Percentiles rank a stretch among this genome's conserved stretches.
Evolutionary conservation across 2,329 filamentous ascomycete species (phyloP).

Genomic region (Pseudogymnoascus verrucosus): DNA sequence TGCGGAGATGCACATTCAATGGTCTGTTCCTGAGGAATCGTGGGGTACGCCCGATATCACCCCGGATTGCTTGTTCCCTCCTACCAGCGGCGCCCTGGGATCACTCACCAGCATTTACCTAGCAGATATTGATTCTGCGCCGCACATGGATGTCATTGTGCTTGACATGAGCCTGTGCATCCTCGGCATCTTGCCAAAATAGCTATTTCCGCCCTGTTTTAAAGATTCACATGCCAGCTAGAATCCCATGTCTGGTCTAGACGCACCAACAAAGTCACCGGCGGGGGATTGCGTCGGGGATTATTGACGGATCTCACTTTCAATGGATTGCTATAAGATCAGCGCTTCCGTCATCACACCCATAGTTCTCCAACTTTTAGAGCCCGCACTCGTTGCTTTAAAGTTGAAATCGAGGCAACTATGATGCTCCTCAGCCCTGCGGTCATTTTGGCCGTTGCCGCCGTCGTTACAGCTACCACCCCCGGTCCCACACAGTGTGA

Average conservation of each 20-base stretch:
- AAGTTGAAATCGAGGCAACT: neutral
- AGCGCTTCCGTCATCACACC: neutral
- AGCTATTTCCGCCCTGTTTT: neutral
- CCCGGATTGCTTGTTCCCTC: neutral
- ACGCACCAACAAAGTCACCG: neutral
- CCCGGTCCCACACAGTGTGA: neutral
- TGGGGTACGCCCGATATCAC: neutral
- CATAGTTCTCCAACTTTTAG: neutral
- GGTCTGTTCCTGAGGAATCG: constrained; percentile 1
- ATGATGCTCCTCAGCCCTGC: neutral
- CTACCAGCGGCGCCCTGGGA: neutral
- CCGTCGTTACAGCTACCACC: neutral
- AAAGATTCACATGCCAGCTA: neutral
- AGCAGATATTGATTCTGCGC: neutral
- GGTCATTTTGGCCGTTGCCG: constrained; percentile 2
- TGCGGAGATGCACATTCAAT: constrained; percentile 3
- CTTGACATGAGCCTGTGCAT: neutral
- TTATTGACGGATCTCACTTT: neutral
- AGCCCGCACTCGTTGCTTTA: constrained; percentile 5
- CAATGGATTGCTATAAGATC: constrained; percentile 7
- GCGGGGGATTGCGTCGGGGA: neutral
- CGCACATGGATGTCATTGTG: neutral
- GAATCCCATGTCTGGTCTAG: neutral
- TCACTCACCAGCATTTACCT: neutral
- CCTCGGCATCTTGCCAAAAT: constrained; percentile 1